A percentile compares a stretch with the other conserved stretches of the same genome.
Conservation (phyloP, 495 filamentous ascomycete species). For the Baudoinia panamericana region DNA sequence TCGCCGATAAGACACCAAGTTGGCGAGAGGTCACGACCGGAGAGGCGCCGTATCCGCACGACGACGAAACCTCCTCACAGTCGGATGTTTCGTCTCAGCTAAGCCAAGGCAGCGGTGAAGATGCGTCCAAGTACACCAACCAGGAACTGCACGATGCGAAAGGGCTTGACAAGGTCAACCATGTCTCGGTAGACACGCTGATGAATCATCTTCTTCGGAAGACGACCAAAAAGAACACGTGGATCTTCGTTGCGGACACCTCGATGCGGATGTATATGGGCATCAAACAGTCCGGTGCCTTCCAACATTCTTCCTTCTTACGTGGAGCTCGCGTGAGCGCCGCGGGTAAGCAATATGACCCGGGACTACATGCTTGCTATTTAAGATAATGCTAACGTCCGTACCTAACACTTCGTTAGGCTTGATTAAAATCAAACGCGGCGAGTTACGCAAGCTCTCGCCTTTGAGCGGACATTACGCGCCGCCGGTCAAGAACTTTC, state of each 20-base stretch:
- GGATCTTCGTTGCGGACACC: slow-evolving; percentile 86
- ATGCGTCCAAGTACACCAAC: slow-evolving; percentile 38
- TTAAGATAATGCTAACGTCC: slow-evolving; percentile 19
- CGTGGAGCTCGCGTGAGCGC: slow-evolving; percentile 69
- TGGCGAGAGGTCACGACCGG: slow-evolving; percentile 27
- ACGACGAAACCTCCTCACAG: slow-evolving; percentile 13
- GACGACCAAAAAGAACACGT: slow-evolving; percentile 62
- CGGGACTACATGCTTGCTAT: too few relatives aligned
- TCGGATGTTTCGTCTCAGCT: slow-evolving; percentile 19
- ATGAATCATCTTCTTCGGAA: slow-evolving; percentile 60
- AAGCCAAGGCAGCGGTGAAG: slow-evolving; percentile 24
- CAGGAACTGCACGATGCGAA: slow-evolving; percentile 41
- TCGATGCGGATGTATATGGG: slow-evolving; percentile 78
- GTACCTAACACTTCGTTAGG: too few relatives aligned
- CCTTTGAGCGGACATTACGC: slow-evolving; percentile 72
- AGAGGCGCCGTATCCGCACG: not conserved
- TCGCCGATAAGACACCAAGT: slow-evolving; percentile 45
- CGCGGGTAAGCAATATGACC: too few relatives aligned
- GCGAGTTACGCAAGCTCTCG: slow-evolving; percentile 48
- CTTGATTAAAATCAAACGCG: slow-evolving; percentile 70
- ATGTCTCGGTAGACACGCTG: slow-evolving; percentile 54
- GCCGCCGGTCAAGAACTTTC: slow-evolving; percentile 66
- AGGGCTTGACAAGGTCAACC: slow-evolving; percentile 48
- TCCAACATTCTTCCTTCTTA: slow-evolving; percentile 83
- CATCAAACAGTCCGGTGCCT: slow-evolving; percentile 77